Percentiles rank a stretch among this genome's conserved stretches.
These are phyloP conservation scores for Beauveria brongniartii DNA, from an alignment of 2,329 filamentous ascomycete genomes.

Conservation along the genomic window DNA sequence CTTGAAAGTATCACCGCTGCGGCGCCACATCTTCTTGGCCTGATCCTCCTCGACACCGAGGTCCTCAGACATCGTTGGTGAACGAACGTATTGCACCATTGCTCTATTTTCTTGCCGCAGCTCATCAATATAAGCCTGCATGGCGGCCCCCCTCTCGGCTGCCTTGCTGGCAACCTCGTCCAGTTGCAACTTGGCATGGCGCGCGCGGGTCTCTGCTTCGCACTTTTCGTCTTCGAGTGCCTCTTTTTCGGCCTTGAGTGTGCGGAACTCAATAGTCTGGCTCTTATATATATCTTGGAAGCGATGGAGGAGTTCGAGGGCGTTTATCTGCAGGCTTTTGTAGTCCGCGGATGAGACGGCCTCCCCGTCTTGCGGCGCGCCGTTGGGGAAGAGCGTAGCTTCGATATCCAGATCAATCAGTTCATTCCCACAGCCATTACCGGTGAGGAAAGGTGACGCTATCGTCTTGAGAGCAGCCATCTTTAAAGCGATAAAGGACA, in stretches of 20 bases:
- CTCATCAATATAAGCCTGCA: conserved; percentile 42
- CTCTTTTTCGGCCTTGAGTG: conserved; percentile 45
- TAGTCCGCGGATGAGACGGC: conserved; percentile 51
- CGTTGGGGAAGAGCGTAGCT: conserved; percentile 42
- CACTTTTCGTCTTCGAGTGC: conserved; percentile 47
- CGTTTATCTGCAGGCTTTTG: conserved; percentile 53
- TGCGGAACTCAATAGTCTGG: conserved; percentile 40
- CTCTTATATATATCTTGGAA: conserved; percentile 53
- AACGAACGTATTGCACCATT: conserved; percentile 30
- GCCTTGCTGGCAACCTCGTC: conserved; percentile 49
- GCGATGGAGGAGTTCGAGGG: conserved; percentile 43
- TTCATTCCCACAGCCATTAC: conserved; percentile 38
- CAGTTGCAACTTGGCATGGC: conserved; percentile 50
- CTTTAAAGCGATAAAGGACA: conserved; percentile 39
- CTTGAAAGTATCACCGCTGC: conserved; percentile 35
- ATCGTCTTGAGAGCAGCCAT: conserved; percentile 33
- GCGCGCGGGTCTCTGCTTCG: conserved; percentile 44
- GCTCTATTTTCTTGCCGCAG: conserved; percentile 43
- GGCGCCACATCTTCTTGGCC: conserved; percentile 33
- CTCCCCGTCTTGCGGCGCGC: conserved; percentile 34
- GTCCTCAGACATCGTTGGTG: conserved; percentile 38
- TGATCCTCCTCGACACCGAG: conserved; percentile 46
- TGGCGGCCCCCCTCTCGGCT: conserved; percentile 43
- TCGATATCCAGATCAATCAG: conserved; percentile 48
- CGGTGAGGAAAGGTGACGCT: conserved; percentile 15